These are phyloP conservation scores for Pulveroboletus sp. DNA, from an alignment of 768 basidiomycete species.

Conservation along the genomic window DNA sequence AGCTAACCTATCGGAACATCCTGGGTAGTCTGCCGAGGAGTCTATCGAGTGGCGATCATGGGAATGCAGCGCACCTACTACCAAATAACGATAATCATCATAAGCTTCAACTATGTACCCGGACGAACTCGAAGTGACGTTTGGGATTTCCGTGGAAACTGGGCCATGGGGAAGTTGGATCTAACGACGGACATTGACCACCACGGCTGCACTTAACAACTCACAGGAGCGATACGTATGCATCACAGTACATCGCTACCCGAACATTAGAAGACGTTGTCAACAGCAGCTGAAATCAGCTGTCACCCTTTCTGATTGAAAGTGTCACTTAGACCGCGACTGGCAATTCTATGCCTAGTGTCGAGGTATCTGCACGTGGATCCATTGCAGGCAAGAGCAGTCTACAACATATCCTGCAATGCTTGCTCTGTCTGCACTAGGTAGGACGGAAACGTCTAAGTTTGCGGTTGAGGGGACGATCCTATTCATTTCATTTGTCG, in stretches of 20 bases:
- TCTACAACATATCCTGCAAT: too few species aligned
- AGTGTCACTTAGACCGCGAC: not conserved
- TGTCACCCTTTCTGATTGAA: not conserved
- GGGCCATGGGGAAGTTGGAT: too few species aligned
- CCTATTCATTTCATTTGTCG: too few species aligned
- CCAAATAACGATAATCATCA: too few species aligned
- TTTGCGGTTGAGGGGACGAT: not conserved
- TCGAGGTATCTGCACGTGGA: too few species aligned
- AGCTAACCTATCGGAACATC: not conserved
- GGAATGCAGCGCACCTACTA: not conserved
- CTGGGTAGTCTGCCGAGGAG: too few species aligned
- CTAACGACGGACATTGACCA: too few species aligned
- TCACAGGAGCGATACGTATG: not conserved
- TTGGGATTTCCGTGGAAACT: too few species aligned
- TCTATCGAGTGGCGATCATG: not conserved
- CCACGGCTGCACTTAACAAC: not conserved
- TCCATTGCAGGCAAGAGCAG: too few species aligned
- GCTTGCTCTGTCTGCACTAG: not conserved
- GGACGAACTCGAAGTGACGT: too few species aligned
- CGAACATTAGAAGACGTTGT: not conserved
- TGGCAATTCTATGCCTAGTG: too few species aligned
- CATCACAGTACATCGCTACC: not conserved
- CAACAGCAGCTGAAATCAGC: not conserved
- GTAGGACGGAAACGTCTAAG: not conserved
- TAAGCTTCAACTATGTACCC: too few species aligned